Base-by-base conservation (phyloP, 768 basidiomycete species). In the Filobasidium floriforme region DNA sequence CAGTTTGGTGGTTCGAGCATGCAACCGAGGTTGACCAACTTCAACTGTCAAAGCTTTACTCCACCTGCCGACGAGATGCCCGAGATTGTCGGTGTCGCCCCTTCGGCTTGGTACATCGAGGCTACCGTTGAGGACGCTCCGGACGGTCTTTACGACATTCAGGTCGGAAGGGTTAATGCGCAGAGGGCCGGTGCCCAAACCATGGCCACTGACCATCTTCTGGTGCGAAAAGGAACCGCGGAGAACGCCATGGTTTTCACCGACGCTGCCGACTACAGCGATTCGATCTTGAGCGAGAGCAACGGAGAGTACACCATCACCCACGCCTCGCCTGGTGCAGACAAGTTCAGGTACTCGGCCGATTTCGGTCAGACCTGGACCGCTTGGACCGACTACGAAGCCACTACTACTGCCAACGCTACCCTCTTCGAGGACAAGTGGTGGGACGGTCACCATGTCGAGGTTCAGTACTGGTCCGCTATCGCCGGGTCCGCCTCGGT, bases 181-280 rank as follows among this genome's bases (percentile, higher is more conserved):
- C 73, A 76, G 19, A 74, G 75, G 46, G 78, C 75, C 18, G 81
- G 80, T 28, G 81, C 80, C 32, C 75, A 80, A 9, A 89, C 88
- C 18, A 83, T 83, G 63, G 88, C 89, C 77, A 79, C 81, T 43
- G 92, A 94, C 76, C 88, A 87, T 73, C 80, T 94, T 37, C 77
- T 94, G 41, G 70, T 94, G 65, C 85, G 92, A 71, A 92, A 92
- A 77, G 92, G 92, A 46, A 72, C 82, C 15, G 66, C 83, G 1
- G 77, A 84, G 72, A 94, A 96, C 73, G 83, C 88, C 22, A 87
- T 96, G 82, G 86, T 96, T n/a, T 92, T 88, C 83, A 89, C 90
- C 0, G 82, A 84, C 24, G 83, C 69, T 2, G 73, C 85, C 46
- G 90, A 93, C 74, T 93, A 91, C 75, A 86, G 88, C 76, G 81